These are phyloP conservation scores for Bjerkandera adusta DNA, from an alignment of 1,284 basidiomycete species.

Conservation along the genomic window DNA sequence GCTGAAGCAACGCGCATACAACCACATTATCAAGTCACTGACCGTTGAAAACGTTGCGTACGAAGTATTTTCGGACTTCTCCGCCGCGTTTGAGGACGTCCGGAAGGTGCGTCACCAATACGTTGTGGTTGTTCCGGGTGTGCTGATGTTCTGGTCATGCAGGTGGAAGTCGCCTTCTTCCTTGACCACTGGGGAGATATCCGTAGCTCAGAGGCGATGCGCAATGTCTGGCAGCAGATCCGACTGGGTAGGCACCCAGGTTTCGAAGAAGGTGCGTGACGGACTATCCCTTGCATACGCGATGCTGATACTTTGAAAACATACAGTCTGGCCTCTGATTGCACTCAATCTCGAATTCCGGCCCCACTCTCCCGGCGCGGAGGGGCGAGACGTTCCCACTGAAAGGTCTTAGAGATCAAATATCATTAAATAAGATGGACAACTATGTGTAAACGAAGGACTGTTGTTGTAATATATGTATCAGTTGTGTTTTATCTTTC, in stretches of 20 bases:
- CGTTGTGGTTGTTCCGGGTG: too few relatives aligned
- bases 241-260: slow-evolving; percentile 78
- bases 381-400: too few relatives aligned
- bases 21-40: slow-evolving; percentile 76
- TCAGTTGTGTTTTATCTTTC: too few relatives aligned
- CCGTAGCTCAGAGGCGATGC: slow-evolving; percentile 77
- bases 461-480: too few relatives aligned
- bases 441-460: too few relatives aligned
- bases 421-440: too few relatives aligned
- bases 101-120: slow-evolving; percentile 63
- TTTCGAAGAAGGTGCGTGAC: slow-evolving; percentile 67
- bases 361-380: too few relatives aligned
- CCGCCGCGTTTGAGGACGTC: slow-evolving; percentile 80
- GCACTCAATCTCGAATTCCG: slow-evolving; percentile 64
- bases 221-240: slow-evolving; percentile 81
- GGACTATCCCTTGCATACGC: neutral
- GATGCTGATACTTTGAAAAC: neutral
- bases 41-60: slow-evolving; percentile 81
- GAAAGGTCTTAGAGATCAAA: too few relatives aligned
- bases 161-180: slow-evolving; percentile 79
- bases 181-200: slow-evolving; percentile 81
- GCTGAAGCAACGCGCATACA: slow-evolving; percentile 66
- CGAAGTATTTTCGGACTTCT: slow-evolving; percentile 86
- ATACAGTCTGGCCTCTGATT: slow-evolving; percentile 73
- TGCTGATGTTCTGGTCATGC: slow-evolving; percentile 1